A percentile compares a stretch with the other conserved stretches of the same genome.
Conservation (phyloP, 176 grass and related monocot species). For the Lolium rigidum region DNA sequence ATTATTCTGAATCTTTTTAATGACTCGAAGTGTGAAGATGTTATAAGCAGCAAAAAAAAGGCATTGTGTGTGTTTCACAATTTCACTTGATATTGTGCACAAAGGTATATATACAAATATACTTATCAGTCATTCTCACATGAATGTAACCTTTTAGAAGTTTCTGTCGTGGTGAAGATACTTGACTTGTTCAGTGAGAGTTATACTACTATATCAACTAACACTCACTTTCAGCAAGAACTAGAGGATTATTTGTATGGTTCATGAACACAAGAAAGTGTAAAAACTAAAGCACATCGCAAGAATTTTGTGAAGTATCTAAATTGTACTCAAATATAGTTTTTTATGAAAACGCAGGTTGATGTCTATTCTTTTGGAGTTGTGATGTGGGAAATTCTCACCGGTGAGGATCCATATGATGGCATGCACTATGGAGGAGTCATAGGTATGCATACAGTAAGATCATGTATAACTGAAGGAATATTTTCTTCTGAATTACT, state of each 20-base stretch:
- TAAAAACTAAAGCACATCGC: neutral
- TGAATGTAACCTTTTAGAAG: conserved; percentile 19
- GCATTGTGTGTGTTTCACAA: conserved; percentile 21
- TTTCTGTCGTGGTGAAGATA: neutral
- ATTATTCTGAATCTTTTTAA: conserved; percentile 36
- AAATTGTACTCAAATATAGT: neutral
- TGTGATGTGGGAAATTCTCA: conserved; percentile 99
- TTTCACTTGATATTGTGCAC: neutral
- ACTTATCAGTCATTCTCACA: neutral
- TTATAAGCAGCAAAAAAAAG: neutral
- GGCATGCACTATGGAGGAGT: conserved; percentile 89
- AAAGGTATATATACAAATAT: neutral
- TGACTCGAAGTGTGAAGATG: neutral
- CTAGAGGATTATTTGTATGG: neutral
- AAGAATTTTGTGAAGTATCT: neutral
- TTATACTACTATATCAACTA: neutral
- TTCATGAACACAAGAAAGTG: conserved; percentile 14
- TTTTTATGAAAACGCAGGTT: conserved; percentile 54
- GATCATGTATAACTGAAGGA: neutral
- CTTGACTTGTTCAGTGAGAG: neutral
- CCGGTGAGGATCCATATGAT: conserved; percentile 80
- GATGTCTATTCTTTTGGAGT: conserved; percentile 93
- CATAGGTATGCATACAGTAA: conserved; percentile 70
- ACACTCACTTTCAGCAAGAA: neutral
- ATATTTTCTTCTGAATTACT: neutral